A percentile compares a stretch with the other conserved stretches of the same genome.
phyloP scores from a whole-genome alignment of 2,329 filamentous ascomycete species.

The Berkeleyomyces rouxiae region DNA sequence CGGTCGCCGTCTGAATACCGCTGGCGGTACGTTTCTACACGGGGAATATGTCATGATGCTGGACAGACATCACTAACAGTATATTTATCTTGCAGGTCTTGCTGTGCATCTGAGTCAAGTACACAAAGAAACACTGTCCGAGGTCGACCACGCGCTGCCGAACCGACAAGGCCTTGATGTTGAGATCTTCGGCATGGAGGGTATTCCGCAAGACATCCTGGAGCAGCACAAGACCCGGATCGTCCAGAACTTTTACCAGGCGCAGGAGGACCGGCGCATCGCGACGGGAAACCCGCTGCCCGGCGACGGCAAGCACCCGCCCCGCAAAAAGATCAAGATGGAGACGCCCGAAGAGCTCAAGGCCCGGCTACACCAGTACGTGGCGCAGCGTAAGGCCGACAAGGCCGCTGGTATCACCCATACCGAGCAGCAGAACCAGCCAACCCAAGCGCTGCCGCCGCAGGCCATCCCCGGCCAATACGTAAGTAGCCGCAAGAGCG shows the following conservation, averaged over 20 bases:
- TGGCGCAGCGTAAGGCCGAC: constrained; percentile 48
- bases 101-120: constrained; percentile 97
- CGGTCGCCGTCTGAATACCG: constrained; percentile 74
- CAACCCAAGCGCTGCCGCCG: not conserved
- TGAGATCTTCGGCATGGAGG: constrained; percentile 98
- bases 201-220: constrained; percentile 73
- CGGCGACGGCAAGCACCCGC: constrained; percentile 45
- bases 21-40: constrained; percentile 51
- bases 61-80: not conserved
- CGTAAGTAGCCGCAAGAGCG: constrained; percentile 1
- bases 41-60: not conserved
- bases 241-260: constrained; percentile 68
- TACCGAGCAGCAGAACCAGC: not conserved
- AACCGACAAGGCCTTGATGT: constrained; percentile 74
- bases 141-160: constrained; percentile 81
- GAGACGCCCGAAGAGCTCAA: constrained; percentile 66
- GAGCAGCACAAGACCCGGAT: constrained; percentile 76
- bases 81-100: constrained; percentile 42
- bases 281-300: constrained; percentile 71
- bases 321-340: constrained; percentile 53
- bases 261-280: constrained; percentile 65
- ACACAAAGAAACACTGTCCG: constrained; percentile 78
- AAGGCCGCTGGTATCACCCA: constrained; percentile 25
- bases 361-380: constrained; percentile 61
- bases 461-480: constrained; percentile 6